Evolutionary conservation across 164 flowering plant species (phyloP).

Genomic region (Annona squamosa): DNA sequence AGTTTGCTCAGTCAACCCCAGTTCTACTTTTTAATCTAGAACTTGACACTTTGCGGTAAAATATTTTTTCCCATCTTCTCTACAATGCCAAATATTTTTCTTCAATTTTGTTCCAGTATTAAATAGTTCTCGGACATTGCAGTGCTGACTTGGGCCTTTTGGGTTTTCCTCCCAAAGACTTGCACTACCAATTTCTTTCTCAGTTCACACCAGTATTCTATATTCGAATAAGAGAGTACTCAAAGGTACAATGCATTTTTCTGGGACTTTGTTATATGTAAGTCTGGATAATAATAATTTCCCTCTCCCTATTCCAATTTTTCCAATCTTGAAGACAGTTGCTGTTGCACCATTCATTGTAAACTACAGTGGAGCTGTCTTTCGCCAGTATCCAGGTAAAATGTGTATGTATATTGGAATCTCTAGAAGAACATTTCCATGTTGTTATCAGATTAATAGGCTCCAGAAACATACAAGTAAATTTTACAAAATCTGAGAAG

Average conservation of each 20-base stretch:
- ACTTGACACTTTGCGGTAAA: conserved; percentile 88
- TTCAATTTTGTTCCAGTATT: neutral
- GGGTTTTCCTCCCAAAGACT: conserved; percentile 84
- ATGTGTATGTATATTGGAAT: neutral
- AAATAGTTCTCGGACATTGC: conserved; percentile 18
- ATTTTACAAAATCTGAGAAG: too few species aligned
- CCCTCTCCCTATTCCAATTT: conserved; percentile 5
- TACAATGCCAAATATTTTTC: neutral
- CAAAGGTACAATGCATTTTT: conserved; percentile 54
- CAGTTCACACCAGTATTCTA: conserved; percentile 85
- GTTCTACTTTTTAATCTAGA: conserved; percentile 87
- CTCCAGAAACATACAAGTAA: too few species aligned
- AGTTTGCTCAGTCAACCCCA: conserved; percentile 72
- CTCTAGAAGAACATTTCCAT: neutral
- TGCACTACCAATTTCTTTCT: conserved; percentile 91
- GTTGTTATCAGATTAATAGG: too few species aligned
- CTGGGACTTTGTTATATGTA: neutral
- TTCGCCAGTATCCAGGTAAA: conserved; percentile 95
- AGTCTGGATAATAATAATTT: conserved; percentile 14
- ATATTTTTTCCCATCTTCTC: neutral
- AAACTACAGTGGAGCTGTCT: conserved; percentile 88
- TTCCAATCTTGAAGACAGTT: conserved; percentile 56
- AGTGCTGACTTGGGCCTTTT: conserved; percentile 92
- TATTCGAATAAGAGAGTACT: conserved; percentile 86
- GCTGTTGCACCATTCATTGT: conserved; percentile 88